Conservation (phyloP, 2,329 filamentous ascomycete species). For the Zymoseptoria brevis region DNA sequence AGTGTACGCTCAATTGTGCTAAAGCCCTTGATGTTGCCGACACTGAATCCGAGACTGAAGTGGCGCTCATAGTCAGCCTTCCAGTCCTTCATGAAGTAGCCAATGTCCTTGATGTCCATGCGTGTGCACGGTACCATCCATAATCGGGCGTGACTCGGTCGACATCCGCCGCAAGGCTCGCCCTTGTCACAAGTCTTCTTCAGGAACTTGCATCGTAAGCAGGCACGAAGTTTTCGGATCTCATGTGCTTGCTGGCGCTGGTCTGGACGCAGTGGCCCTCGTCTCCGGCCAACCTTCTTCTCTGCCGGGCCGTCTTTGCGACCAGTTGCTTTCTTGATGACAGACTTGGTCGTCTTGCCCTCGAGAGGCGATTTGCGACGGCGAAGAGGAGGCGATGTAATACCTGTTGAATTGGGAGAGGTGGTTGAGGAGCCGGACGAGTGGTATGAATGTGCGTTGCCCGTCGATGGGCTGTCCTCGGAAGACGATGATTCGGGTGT, state of each 20-base stretch:
- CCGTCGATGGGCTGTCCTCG: constrained; percentile 23
- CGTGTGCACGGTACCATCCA: constrained; percentile 98
- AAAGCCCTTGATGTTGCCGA: constrained; percentile 89
- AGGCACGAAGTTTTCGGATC: constrained; percentile 89
- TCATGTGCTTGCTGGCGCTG: constrained; percentile 95
- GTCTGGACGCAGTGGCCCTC: constrained; percentile 82
- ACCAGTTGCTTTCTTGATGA: constrained; percentile 61
- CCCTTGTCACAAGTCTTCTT: constrained; percentile 99
- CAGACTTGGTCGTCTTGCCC: constrained; percentile 76
- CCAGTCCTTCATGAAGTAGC: constrained; percentile 99
- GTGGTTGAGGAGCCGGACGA: constrained; percentile 27
- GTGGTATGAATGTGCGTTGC: constrained; percentile 16
- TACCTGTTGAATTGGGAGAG: constrained; percentile 28
- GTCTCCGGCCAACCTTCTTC: constrained; percentile 87
- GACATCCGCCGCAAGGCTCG: constrained; percentile 89
- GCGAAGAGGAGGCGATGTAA: constrained; percentile 49
- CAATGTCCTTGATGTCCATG: constrained; percentile 97
- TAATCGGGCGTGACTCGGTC: constrained; percentile 86
- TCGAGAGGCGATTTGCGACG: constrained; percentile 50
- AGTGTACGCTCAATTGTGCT: constrained; percentile 56
- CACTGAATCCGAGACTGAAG: constrained; percentile 75
- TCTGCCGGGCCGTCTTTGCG: constrained; percentile 72
- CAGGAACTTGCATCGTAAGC: constrained; percentile 92
- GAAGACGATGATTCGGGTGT: constrained; percentile 20
- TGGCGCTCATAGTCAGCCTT: constrained; percentile 94